Evolutionary conservation across 768 basidiomycete genomes (phyloP), one percentile per base, ranked within the genome.

Genomic region (Neoboletus subvelutipes): DNA sequence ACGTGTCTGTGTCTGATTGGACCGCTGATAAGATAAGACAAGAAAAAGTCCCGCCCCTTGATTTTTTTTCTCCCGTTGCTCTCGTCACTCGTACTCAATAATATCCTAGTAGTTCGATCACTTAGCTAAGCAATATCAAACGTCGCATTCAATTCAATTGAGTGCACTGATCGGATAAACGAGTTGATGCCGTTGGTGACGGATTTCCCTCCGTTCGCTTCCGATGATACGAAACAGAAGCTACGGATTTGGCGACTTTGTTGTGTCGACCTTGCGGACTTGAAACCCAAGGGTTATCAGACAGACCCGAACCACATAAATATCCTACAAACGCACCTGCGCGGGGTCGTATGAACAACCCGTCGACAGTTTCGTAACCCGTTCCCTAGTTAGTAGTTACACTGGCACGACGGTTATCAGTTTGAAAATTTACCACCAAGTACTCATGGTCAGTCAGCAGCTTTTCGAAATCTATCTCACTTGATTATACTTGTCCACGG

Each of bases 1-100:
- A 68, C 67, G 67, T 68, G 67, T 65, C 57, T 47, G 1, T 24
- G 18, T 37, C 22, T 46, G 42, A 66, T 61, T 70, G 63, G 68
- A n/a, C 39, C 33, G 34, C 29, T 36, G 67, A 69, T 69, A 70
- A 69, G 67, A 69, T 70, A 70, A 69, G 64, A 66, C 68, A 61
- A 60, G 26, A 33, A 59, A 57, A 43, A 28, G 3, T 45, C 36
- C 60, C 52, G 40, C 31, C 45, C 43, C 45, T 37, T 41, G 20
- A 48, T 59, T 63, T 50, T 56, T 65, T 54, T 55, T 51, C 29
- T 39, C 24, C 66, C 56, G 59, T 41, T 50, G 46, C 36, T 62
- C 59, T 57, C 58, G 62, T 67, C 64, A 64, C 39, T 24, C 28
- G 42, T 3, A 53, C 24, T 45, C 43, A 24, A 24, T 36, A 43